Conservation (phyloP, 2,329 filamentous ascomycete genomes). For the Blastomyces percursus region DNA sequence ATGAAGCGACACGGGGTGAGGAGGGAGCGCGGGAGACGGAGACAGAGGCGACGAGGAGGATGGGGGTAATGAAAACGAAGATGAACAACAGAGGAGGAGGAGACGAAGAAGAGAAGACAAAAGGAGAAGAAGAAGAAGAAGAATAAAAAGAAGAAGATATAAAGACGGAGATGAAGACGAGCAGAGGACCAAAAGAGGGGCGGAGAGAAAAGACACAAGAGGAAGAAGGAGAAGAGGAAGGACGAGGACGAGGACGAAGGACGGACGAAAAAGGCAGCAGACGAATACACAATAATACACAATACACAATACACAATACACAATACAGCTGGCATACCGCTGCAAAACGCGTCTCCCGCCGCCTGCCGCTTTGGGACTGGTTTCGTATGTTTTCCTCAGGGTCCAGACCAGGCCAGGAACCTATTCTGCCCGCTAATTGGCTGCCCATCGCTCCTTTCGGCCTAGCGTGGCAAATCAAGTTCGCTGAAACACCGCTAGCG, state of each 20-base stretch:
- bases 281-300: slow-evolving; percentile 1
- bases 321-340: background rate
- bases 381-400: background rate
- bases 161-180: slow-evolving; percentile 16
- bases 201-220: slow-evolving; percentile 18
- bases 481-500: background rate
- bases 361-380: background rate
- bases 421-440: background rate
- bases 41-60: slow-evolving; percentile 6
- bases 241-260: background rate
- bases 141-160: slow-evolving; percentile 9
- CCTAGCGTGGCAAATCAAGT: background rate
- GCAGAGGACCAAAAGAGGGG: slow-evolving; percentile 18
- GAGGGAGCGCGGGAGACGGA: slow-evolving; percentile 1
- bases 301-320: background rate
- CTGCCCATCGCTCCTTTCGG: background rate
- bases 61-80: slow-evolving; percentile 10
- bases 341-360: background rate
- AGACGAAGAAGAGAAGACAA: slow-evolving; percentile 14
- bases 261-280: slow-evolving; percentile 1
- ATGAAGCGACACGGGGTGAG: slow-evolving; percentile 10
- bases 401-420: background rate
- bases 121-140: slow-evolving; percentile 7
- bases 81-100: slow-evolving; percentile 6
- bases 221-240: slow-evolving; percentile 14